Base-by-base conservation (phyloP, 306 rosid genomes). In the Amphicarpaea edgeworthii region DNA sequence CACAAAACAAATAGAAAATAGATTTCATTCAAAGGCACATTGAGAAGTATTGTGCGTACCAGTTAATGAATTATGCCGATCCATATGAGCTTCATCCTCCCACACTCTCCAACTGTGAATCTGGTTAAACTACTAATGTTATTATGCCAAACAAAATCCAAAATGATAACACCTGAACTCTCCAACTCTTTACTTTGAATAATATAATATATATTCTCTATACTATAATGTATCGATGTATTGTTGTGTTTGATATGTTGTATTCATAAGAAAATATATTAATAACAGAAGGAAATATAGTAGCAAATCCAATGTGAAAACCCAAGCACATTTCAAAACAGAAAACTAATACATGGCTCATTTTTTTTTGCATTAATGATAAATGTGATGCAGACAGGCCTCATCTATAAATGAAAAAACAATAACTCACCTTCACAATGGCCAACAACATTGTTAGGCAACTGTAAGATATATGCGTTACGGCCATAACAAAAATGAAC, bases 371-470 rank as follows among this genome's bases (percentile, higher is more conserved):
- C 37, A 34, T 6, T 9, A 41, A 17, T 12, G 63, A 41, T 26
- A 67, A 50, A 40, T 32, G 73, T 43, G 17, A 15, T 53, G 77
- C 41, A 38, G 41, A 50, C 16, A 59, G 20, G 37, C 41, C 45
- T 20, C 43, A 53, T 49, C 75, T 24, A 47, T 38, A 28, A 46
- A 24, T 3, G n/a, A 64, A 14, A 21, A 75, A 70, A 75, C 37
- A 55, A 68, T 34, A 53, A 45, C 83, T 77, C 42, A 92, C 99
- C 99, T 95, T 92, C 72, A 95, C 99, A 84, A 95, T 89, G 50
- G 97, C 97, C 68, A 95, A 85, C 87, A 95, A 81, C 98, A 95
- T 95, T 15, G 97, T 95, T 71, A 95, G 88, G 89, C 99, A 95
- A 85, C 99, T 95, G 82, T 95, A 95, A 74, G 96, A 90, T 77